Percentiles rank a stretch among this genome's conserved stretches.
These are phyloP conservation scores for Suhomyces vadensis DNA, from an alignment of 805 yeast genomes.

Conservation along the genomic window DNA sequence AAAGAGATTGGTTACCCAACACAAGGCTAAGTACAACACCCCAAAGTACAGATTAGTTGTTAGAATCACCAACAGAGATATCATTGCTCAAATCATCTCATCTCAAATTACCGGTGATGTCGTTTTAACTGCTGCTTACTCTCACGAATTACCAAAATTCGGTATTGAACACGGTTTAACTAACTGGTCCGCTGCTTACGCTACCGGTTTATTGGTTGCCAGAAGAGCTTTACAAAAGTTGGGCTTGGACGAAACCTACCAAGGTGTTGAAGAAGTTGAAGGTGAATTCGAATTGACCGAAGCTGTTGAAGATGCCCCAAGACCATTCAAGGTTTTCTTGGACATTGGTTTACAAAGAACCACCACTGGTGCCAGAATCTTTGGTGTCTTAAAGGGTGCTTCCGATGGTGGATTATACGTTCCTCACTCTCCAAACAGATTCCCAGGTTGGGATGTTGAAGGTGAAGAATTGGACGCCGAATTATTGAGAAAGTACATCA, in stretches of 20 bases:
- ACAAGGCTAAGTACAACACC: slow-evolving; percentile 99
- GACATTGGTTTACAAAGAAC: slow-evolving; percentile 99
- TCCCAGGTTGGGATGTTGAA: slow-evolving; percentile 99
- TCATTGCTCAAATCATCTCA: slow-evolving; percentile 95
- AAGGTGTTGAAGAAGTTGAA: slow-evolving; percentile 98
- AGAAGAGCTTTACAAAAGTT: slow-evolving; percentile 98
- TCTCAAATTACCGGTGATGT: slow-evolving; percentile 97
- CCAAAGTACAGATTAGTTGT: slow-evolving; percentile 99
- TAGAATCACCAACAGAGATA: slow-evolving; percentile 99
- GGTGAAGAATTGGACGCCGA: slow-evolving; percentile 98
- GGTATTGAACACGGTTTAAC: slow-evolving; percentile 98
- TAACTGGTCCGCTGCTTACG: slow-evolving; percentile 99
- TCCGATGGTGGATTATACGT: slow-evolving; percentile 99
- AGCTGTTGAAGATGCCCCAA: slow-evolving; percentile 99
- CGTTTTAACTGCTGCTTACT: slow-evolving; percentile 96
- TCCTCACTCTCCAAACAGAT: slow-evolving; percentile 99
- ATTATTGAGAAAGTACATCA: slow-evolving; percentile 96
- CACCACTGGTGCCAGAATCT: slow-evolving; percentile 99
- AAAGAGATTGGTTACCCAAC: slow-evolving; percentile 99
- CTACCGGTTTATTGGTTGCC: slow-evolving; percentile 97
- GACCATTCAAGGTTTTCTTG: slow-evolving; percentile 99
- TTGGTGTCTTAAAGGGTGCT: slow-evolving; percentile 99
- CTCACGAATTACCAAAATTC: slow-evolving; percentile 97
- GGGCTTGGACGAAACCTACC: slow-evolving; percentile 96
- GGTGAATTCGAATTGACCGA: slow-evolving; percentile 98